Base-by-base conservation (phyloP, 2,329 filamentous ascomycete species). In the Talaromyces sp. region DNA sequence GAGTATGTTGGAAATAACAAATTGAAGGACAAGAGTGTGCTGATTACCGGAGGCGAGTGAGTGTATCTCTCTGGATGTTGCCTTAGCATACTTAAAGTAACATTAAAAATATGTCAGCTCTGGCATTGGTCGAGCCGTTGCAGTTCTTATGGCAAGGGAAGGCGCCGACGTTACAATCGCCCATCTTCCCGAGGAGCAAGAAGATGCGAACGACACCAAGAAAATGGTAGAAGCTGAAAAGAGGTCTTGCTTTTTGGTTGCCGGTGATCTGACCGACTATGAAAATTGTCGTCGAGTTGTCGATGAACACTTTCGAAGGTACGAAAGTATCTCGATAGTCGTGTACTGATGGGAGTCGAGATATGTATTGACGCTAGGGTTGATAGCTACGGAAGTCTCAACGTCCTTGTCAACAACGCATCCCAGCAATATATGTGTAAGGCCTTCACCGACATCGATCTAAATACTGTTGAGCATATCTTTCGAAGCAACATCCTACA, bases 401-500 rank as follows among this genome's bases (percentile, higher is more conserved):
- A 80, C 63, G 78, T 87, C 7, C 77, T 88, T 2, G 82, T 87
- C 66, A 87, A 87, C 73, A 87, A 88, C 71, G 86, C 84, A 3
- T 83, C 81, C 0, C 85, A 85, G 73, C 85, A 88, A 73, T 78
- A 83, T 41, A 82, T 83, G 74, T 85, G 80, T 71, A 72, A 80
- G 6, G 79, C 86, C 37, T 81, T 87, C 22, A 75, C 78, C 39
- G 79, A 87, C 1, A 86, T 85, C 33, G 80, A 86, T 70, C 78
- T 88, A 0, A 79, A 84, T 15, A 75, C 80, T 0, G 83, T 87
- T 0, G 83, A 86, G 67, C 83, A 81, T 68, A 84, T 82, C 0
- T 89, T 87, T 78, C 81, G 80, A 52, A 82, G 79, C 66, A 87
- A 87, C 66, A 83, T 87, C 37, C 69, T 86, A 9, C 81, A 83